Evolutionary conservation across 2,329 filamentous ascomycete species (phyloP).

Genomic region (Neoascochyta sp.): DNA sequence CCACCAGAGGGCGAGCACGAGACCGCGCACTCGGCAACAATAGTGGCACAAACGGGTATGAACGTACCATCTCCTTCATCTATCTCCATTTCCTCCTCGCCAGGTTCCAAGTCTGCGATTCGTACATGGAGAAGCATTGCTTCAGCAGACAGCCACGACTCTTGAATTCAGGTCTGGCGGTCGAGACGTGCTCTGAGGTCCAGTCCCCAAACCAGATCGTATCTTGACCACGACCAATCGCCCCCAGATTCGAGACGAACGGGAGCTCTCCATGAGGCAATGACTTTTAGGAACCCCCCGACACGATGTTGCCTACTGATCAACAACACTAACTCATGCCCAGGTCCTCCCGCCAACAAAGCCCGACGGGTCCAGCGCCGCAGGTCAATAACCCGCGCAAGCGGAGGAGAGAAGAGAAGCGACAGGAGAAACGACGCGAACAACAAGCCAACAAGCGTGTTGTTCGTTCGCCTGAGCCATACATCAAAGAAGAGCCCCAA

Average conservation of each 20-base stretch:
- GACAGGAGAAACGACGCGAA: slow-evolving; percentile 31
- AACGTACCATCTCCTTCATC: slow-evolving; percentile 8
- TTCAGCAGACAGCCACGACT: no score
- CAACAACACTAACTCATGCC: no score
- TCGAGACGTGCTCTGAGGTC: no score
- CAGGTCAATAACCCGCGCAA: slow-evolving; percentile 50
- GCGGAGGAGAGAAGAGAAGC: slow-evolving; percentile 47
- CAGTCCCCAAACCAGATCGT: no score
- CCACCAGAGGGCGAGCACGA: slow-evolving; percentile 24
- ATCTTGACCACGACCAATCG: no score
- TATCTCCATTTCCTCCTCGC: slow-evolving; percentile 22
- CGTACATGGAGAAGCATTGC: no score
- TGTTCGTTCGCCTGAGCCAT: slow-evolving; percentile 43
- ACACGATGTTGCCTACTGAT: no score
- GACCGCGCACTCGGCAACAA: slow-evolving; percentile 15
- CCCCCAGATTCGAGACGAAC: no score
- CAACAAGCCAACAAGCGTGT: slow-evolving; percentile 37
- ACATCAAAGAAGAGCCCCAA: slow-evolving; percentile 61
- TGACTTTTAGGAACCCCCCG: not conserved
- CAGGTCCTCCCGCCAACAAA: slow-evolving; percentile 40
- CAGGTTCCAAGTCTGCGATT: slow-evolving; percentile 1
- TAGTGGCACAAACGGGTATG: slow-evolving; percentile 33
- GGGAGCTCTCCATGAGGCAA: not conserved
- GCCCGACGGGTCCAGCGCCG: slow-evolving; percentile 43
- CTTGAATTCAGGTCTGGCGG: no score